A percentile compares a stretch with the other conserved stretches of the same genome.
These are phyloP conservation scores for Trametes sanguinea DNA, from an alignment of 768 basidiomycete genomes.

Conservation along the genomic window DNA sequence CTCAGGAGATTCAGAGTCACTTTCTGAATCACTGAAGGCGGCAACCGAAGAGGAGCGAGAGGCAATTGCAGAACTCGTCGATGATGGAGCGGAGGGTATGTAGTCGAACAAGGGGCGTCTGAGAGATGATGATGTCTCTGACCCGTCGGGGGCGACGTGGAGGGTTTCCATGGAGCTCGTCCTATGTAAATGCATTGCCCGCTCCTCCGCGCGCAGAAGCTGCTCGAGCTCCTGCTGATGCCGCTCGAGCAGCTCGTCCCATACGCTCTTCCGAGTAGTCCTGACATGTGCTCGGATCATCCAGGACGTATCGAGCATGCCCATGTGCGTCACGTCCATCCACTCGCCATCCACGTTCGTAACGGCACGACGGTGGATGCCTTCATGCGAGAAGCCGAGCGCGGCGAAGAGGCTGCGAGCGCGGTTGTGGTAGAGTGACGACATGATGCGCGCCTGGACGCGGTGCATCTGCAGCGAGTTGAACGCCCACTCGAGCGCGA, in stretches of 20 bases:
- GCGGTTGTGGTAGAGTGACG: conserved; percentile 44
- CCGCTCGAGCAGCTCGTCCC: conserved; percentile 32
- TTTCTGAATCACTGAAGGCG: neutral
- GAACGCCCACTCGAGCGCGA: conserved; percentile 52
- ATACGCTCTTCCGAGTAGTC: conserved; percentile 14
- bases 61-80: neutral
- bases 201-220: conserved; percentile 27
- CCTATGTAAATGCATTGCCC: neutral
- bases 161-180: conserved; percentile 26
- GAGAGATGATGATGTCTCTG: neutral
- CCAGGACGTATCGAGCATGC: conserved; percentile 32
- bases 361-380: conserved; percentile 57
- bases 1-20: neutral
- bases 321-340: conserved; percentile 29
- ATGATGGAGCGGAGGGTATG: neutral
- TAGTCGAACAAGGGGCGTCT: neutral
- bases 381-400: conserved; percentile 63
- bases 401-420: conserved; percentile 52
- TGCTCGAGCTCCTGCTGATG: conserved; percentile 31
- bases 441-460: conserved; percentile 50
- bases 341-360: conserved; percentile 42
- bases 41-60: neutral
- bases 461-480: conserved; percentile 47
- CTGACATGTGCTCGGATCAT: conserved; percentile 7
- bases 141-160: neutral